Base-by-base conservation (phyloP, 768 basidiomycete species). In the Lentinula raphanica region DNA sequence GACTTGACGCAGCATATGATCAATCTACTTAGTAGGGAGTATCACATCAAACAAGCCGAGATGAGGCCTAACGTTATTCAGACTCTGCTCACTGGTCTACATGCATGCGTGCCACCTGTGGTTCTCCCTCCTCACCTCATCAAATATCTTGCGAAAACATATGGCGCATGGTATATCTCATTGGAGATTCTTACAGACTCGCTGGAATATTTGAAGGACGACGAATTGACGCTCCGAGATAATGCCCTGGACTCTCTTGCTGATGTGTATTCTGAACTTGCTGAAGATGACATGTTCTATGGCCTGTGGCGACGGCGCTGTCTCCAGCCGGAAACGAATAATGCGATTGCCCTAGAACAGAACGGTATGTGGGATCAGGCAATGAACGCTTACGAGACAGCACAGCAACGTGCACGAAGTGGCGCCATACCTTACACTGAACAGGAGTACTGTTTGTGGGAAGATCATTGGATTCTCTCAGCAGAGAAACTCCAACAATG, bases 281-380 rank as follows among this genome's bases (percentile, higher is more conserved):
- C 86, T 2, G 97, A 99, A 73, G 96, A 98, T 61, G 97, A 99
- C 69, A 82, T 97, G 73, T 97, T 98, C 69, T 95, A 99, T 67
- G 97, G 97, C 0, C 74, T 97, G 17, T 98, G 96, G 91, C 83
- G 97, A 29, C 84, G 90, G 46, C 90, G 97, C 9, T 88, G 86
- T 46, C 79, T 93, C n/a, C 90, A 92, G 63, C 71, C 80, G 3
- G 97, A 99, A 65, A 98, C 95, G 17, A 97, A 96, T 61, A 79
- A 85, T 12, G 91, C 86, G 2, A 76, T 95, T 23, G 85, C 92
- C 2, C 94, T 89, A 64, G 97, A 99, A 71, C 97, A 99, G 69
- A 90, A 90, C 61, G 97, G 97, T 12, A 88, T 98, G 82, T 99
- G 96, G 95, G 89, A 92, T 29, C 87, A 94, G 65, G 94, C 97